phyloP scores from a whole-genome alignment of 2,329 filamentous ascomycete species.

The Emergomyces orientalis region DNA sequence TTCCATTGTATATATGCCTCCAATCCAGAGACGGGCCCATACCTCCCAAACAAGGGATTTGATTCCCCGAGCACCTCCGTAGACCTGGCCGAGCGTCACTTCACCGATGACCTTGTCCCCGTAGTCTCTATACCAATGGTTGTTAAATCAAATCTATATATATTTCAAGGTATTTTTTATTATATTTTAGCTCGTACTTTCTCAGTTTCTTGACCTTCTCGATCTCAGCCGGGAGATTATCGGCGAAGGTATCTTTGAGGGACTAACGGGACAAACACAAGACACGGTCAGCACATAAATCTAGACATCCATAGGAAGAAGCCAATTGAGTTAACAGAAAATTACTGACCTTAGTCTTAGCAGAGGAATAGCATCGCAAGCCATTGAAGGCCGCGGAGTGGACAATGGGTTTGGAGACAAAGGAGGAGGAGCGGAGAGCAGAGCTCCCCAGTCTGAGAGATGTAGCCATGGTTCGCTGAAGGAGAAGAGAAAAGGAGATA shows the following conservation, averaged over 20 bases:
- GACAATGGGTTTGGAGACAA: conserved; percentile 57
- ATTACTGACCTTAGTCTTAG: conserved; percentile 66
- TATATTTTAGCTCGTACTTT: conserved; percentile 52
- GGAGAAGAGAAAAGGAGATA: neutral
- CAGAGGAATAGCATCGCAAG: conserved; percentile 79
- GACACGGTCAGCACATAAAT: conserved; percentile 14
- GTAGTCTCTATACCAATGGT: conserved; percentile 58
- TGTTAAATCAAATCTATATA: neutral
- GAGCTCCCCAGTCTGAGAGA: conserved; percentile 71
- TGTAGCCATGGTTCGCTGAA: conserved; percentile 56
- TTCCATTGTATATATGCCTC: neutral
- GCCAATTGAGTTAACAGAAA: conserved; percentile 15
- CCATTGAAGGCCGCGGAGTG: conserved; percentile 68
- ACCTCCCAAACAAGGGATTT: conserved; percentile 98
- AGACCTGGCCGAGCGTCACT: conserved; percentile 98
- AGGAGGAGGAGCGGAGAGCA: conserved; percentile 68
- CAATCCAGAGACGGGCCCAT: conserved; percentile 10
- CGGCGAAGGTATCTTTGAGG: conserved; percentile 96
- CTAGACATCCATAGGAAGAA: neutral
- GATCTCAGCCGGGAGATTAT: conserved; percentile 88
- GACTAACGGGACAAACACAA: conserved; percentile 48
- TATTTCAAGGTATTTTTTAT: neutral
- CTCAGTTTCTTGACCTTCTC: conserved; percentile 98
- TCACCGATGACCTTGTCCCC: conserved; percentile 93
- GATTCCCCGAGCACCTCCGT: conserved; percentile 97